Evolutionary conservation across 306 rosid genomes (phyloP), one percentile per base, ranked within the genome.

Genomic region (Vicia villosa): DNA sequence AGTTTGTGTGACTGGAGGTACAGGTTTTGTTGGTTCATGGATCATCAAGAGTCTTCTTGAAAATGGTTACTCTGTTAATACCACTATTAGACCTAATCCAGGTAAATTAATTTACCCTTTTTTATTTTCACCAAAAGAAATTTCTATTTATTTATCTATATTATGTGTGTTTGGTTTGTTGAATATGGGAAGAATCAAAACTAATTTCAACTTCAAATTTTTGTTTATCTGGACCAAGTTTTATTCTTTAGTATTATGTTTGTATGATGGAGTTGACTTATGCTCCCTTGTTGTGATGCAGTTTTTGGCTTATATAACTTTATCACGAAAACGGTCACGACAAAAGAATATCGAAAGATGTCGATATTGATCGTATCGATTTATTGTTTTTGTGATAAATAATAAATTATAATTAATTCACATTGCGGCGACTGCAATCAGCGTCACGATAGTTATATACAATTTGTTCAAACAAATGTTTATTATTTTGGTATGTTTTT

Each of bases 1-100:
- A 7, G 86, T 85, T 0, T 82, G 89, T 74, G 89, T 82, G 2
- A 85, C 89, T 0, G 88, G 91, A 36, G 91, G 91, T 4, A 79
- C 88, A 5, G 86, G 91, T 26, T 86, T 60, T 19, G 12, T 83
- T 36, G 88, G 77, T 16, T 86, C 91, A 51, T 86, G 91, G 91
- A 69, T 83, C 21, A 63, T 86, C 51, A 66, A 66, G 66, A 83
- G 74, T 54, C 84, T 86, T 26, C 91, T 86, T 46, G 62, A 79
- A 17, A 78, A 73, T 57, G 88, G 90, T 11, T 86, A 81, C 77
- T 34, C 42, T 62, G 88, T 86, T 15, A 71, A 70, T 43, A 81
- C 90, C 19, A 86, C 88, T 5, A 15, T 86, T n/a, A 69, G 88
- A 81, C 68, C 73, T 24, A 57, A 69, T 58, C 79, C 90, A 60